These are phyloP conservation scores for Chaetomium sp. DNA, from an alignment of 2,329 filamentous ascomycete species.

Conservation along the genomic window DNA sequence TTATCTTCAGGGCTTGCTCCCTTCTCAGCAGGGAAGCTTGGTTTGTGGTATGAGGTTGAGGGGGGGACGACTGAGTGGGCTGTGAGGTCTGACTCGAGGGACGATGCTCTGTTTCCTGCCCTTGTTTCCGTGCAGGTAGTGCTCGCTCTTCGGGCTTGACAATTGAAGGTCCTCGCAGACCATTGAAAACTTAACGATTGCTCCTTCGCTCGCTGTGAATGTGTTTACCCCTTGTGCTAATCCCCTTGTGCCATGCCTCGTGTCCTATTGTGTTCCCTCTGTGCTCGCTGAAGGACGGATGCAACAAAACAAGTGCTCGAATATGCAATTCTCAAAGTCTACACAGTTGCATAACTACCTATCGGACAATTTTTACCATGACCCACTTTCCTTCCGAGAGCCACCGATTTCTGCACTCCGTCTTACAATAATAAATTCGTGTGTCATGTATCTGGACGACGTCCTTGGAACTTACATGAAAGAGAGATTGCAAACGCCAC, in stretches of 20 bases:
- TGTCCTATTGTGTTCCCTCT: not conserved
- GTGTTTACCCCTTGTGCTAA: not conserved
- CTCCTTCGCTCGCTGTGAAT: not conserved
- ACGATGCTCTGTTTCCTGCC: slow-evolving; percentile 12
- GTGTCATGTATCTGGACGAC: slow-evolving; percentile 8
- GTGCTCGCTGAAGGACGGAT: not conserved
- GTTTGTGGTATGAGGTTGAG: slow-evolving; percentile 25
- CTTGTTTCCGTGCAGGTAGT: slow-evolving; percentile 2
- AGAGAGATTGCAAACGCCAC: not conserved
- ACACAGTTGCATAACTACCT: not conserved
- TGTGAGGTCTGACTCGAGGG: slow-evolving; percentile 21
- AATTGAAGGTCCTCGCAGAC: slow-evolving; percentile 33
- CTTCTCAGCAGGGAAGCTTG: not conserved
- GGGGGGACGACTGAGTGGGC: slow-evolving; percentile 26
- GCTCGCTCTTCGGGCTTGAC: slow-evolving; percentile 24
- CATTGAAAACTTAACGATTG: slow-evolving; percentile 25
- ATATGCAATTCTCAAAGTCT: not conserved
- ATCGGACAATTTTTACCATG: slow-evolving; percentile 3
- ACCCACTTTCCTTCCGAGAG: slow-evolving; percentile 9
- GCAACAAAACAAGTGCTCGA: not conserved
- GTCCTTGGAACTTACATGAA: not conserved
- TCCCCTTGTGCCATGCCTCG: not conserved
- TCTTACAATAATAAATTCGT: slow-evolving; percentile 6
- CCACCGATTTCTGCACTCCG: not conserved
- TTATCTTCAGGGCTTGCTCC: slow-evolving; percentile 24